These are phyloP conservation scores for Colletotrichum zoysiae DNA, from an alignment of 2,329 filamentous ascomycete genomes.

Conservation along the genomic window DNA sequence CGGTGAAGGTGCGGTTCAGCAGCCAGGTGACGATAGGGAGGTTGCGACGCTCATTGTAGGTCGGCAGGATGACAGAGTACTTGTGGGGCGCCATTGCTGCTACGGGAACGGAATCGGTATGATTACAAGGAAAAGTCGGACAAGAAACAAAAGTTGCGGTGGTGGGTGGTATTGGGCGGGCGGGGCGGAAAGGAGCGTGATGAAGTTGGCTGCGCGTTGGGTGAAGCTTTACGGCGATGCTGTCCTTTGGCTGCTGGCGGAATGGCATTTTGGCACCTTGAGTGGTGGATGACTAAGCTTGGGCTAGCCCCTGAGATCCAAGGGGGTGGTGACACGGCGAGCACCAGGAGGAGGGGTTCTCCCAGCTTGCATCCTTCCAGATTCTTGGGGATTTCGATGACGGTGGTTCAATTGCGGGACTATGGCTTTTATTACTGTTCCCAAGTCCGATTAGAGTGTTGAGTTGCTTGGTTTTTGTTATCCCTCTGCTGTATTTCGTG, in stretches of 20 bases:
- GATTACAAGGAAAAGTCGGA: background rate
- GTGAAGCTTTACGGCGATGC: conserved; percentile 25
- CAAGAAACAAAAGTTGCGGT: background rate
- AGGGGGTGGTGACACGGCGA: conserved; percentile 25
- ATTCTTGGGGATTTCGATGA: background rate
- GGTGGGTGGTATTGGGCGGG: background rate
- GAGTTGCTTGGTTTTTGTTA: too few species aligned
- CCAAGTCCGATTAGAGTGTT: background rate
- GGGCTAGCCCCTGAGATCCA: conserved; percentile 34
- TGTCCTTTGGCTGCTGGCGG: conserved; percentile 35
- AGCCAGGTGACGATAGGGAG: conserved; percentile 96
- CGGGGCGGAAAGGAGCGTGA: conserved; percentile 47
- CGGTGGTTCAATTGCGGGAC: background rate
- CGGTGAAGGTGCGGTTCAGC: conserved; percentile 90
- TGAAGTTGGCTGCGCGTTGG: conserved; percentile 41
- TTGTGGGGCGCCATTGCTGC: conserved; percentile 66
- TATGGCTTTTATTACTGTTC: too few species aligned
- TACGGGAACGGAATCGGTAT: conserved; percentile 51
- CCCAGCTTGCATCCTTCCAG: background rate
- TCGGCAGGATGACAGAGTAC: conserved; percentile 97
- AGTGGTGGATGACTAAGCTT: conserved; percentile 36
- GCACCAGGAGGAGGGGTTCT: conserved; percentile 1
- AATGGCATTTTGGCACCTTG: conserved; percentile 33
- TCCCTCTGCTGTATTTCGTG: background rate
- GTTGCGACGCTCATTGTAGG: conserved; percentile 98